These are phyloP conservation scores for Penicillium sp. DNA, from an alignment of 2,329 filamentous ascomycete genomes.

Conservation along the genomic window DNA sequence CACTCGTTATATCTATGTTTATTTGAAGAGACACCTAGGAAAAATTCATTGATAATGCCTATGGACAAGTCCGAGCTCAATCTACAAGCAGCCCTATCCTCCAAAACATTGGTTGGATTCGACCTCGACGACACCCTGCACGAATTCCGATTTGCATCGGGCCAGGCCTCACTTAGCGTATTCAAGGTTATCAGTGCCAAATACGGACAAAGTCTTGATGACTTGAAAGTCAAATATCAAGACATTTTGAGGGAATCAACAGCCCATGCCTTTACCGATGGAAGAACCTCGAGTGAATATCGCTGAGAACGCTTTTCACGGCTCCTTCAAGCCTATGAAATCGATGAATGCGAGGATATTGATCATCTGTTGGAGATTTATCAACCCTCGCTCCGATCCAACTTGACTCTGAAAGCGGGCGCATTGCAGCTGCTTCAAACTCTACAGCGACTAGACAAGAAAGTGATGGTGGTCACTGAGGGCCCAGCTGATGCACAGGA, in stretches of 20 bases:
- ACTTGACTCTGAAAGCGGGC: constrained; percentile 47
- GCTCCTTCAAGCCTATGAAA: constrained; percentile 37
- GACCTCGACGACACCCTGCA: constrained; percentile 59
- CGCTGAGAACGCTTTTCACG: constrained; percentile 48
- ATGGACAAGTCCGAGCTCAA: background rate
- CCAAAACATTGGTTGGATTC: constrained; percentile 52
- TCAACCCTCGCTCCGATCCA: constrained; percentile 13
- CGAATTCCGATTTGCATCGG: constrained; percentile 52
- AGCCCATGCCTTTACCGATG: constrained; percentile 52
- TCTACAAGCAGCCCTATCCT: constrained; percentile 32
- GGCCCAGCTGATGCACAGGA: constrained; percentile 57
- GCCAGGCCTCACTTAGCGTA: constrained; percentile 41
- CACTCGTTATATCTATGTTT: too few species aligned
- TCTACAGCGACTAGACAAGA: constrained; percentile 46
- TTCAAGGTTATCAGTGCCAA: constrained; percentile 39
- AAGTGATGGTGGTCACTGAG: constrained; percentile 55
- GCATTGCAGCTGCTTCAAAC: constrained; percentile 43
- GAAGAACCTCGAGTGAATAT: constrained; percentile 53
- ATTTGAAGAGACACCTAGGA: background rate
- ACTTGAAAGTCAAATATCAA: constrained; percentile 38
- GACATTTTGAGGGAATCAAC: constrained; percentile 45
- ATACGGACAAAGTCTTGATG: constrained; percentile 17
- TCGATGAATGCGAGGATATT: constrained; percentile 10
- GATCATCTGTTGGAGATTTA: constrained; percentile 25
- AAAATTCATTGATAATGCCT: background rate